Conservation (phyloP, 306 rosid genomes). For the Citrullus mucosospermus region DNA sequence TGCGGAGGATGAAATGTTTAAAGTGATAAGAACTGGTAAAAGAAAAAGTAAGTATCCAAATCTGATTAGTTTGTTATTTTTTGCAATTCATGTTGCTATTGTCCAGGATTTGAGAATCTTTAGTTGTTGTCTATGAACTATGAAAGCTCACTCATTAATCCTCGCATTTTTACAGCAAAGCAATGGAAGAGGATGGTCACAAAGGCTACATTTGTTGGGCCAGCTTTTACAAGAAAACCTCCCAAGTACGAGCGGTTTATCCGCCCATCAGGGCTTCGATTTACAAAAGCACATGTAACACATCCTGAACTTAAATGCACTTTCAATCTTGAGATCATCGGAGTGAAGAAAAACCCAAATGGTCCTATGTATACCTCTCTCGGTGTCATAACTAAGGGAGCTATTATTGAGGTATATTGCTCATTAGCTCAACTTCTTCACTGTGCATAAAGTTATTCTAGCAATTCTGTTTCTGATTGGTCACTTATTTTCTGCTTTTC, state of each 20-base stretch:
- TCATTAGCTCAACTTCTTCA: not conserved
- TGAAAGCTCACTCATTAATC: conserved; percentile 1
- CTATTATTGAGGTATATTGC: conserved; percentile 71
- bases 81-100: not conserved
- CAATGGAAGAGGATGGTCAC: conserved; percentile 98
- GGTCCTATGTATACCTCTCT: conserved; percentile 87
- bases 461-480: not conserved
- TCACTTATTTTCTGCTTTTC: not conserved
- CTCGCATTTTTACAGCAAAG: conserved; percentile 41
- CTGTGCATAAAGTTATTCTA: not conserved
- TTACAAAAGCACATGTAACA: conserved; percentile 91
- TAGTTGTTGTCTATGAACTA: not conserved
- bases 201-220: conserved; percentile 89
- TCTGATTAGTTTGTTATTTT: not conserved
- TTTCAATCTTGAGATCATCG: conserved; percentile 77
- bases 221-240: conserved; percentile 88
- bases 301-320: conserved; percentile 94
- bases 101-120: not conserved
- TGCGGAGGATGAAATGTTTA: conserved; percentile 95
- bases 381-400: conserved; percentile 86
- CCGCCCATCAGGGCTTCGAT: conserved; percentile 76
- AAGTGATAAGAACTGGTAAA: conserved; percentile 79
- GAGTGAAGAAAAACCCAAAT: conserved; percentile 91
- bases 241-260: conserved; percentile 90
- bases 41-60: conserved; percentile 51